phyloP scores from a whole-genome alignment of 2,329 filamentous ascomycete species.

The Chalara sp. region DNA sequence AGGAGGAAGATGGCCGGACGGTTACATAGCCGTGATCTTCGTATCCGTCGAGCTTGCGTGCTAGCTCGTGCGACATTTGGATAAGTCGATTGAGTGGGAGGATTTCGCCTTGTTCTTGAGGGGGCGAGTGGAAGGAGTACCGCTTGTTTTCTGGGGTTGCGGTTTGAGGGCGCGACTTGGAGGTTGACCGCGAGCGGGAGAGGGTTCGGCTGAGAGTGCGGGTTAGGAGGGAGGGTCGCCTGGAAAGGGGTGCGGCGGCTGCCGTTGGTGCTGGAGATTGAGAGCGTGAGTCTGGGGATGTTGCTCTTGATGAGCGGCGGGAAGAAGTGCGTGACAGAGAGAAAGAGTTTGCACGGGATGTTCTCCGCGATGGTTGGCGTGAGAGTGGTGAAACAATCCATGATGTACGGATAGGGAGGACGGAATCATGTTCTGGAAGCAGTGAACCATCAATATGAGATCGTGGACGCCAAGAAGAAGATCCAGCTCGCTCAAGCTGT shows the following conservation, averaged over 20 bases:
- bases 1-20: not conserved
- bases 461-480: not conserved
- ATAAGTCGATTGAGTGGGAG: not conserved
- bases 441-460: not conserved
- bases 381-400: not conserved
- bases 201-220: not conserved
- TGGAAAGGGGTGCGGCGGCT: not conserved
- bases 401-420: not conserved
- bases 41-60: not conserved
- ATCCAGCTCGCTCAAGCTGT: not conserved
- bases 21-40: not conserved
- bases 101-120: not conserved
- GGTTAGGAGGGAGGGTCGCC: not conserved
- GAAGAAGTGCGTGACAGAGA: not conserved
- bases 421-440: not conserved
- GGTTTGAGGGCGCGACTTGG: not conserved
- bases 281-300: not conserved
- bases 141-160: not conserved
- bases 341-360: not conserved
- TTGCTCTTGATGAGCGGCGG: not conserved
- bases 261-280: not conserved
- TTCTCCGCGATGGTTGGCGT: not conserved
- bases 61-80: not conserved
- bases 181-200: not conserved
- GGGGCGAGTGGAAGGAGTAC: not conserved